phyloP scores from a whole-genome alignment of 371 early-diverging fungal genomes.

The Umbelopsis sp. region DNA sequence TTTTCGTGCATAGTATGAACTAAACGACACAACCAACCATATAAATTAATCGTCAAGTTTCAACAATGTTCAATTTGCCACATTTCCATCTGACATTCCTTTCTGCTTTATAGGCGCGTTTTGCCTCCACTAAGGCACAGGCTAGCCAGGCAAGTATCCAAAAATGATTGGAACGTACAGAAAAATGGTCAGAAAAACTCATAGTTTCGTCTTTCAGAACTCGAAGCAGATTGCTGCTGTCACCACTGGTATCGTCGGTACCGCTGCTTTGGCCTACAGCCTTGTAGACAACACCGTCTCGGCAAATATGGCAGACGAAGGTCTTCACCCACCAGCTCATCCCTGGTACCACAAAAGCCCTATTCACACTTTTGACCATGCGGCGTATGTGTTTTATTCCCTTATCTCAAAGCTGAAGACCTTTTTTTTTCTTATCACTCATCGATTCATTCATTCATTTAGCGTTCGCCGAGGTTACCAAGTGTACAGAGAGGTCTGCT shows the following conservation, averaged over 20 bases:
- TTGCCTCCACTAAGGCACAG: slow-evolving; percentile 50
- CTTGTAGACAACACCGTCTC: slow-evolving; percentile 54
- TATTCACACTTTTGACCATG: slow-evolving; percentile 91
- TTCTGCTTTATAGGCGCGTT: slow-evolving; percentile 44
- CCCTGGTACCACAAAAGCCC: slow-evolving; percentile 88
- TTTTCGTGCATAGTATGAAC: not conserved
- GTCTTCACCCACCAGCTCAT: slow-evolving; percentile 88
- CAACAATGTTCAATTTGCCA: not conserved
- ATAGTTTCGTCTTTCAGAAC: slow-evolving; percentile 30
- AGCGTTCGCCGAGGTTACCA: slow-evolving; percentile 98
- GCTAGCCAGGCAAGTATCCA: slow-evolving; percentile 33
- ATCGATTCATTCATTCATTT: slow-evolving; percentile 2
- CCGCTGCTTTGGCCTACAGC: slow-evolving; percentile 60
- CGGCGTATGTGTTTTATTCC: slow-evolving; percentile 65
- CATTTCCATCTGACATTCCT: slow-evolving; percentile 2
- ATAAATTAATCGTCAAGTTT: not conserved
- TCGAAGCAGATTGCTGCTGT: slow-evolving; percentile 51
- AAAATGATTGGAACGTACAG: not conserved
- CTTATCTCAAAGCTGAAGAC: too few species aligned
- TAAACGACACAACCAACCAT: not conserved
- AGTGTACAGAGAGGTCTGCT: slow-evolving; percentile 97
- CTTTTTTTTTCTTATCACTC: not conserved
- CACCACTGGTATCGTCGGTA: slow-evolving; percentile 62
- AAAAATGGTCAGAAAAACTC: not conserved
- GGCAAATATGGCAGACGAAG: slow-evolving; percentile 86